Evolutionary conservation across 352 stramenopile genomes (phyloP), one percentile per base, ranked within the genome.

Genomic region (Pythium plurisporium): DNA sequence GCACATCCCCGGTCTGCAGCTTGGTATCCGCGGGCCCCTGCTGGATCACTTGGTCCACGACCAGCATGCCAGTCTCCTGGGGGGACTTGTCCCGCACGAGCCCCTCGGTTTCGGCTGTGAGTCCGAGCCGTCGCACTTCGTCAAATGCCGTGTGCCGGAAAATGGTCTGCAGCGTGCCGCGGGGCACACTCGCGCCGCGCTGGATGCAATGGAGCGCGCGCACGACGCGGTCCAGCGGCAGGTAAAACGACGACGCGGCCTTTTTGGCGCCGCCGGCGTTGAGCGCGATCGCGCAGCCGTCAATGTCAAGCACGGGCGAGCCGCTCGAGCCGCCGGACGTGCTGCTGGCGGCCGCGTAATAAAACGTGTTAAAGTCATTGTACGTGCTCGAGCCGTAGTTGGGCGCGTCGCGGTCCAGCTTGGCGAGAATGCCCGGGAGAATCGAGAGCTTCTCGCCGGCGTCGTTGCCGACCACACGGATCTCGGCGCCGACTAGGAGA

Each of bases 301-400:
- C 73, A 43, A 89, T 86, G 62, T 95, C 87, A 15, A 97, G 71
- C 42, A 97, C 90, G 8, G 90, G 90, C 10, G 79, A 94, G 15
- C 90, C 90, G 34, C 87, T 96, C 0, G 83, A 95, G 4, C 90
- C 90, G 26, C 90, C 89, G 0, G 79, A 94, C 6, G 88, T 97
- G 50, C 76, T 93, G 59, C 80, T 92, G 2, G 87, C 87, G 0
- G 89, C 89, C 8, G 80, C 81, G 62, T 91, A 94, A 69, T 97
- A 97, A 45, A 97, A 97, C 20, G 89, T 97, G 61, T 96, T 96
- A 55, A 96, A 95, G 62, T 97, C 91, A 31, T 95, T 94, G 79
- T 97, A 97, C 17, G 76, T 82, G 33, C 62, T 76, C 4, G 76
- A 89, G 20, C 84, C 82, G 53, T 97, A 97, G 33, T 86, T 82